These are phyloP conservation scores for Camellia japonica DNA, from an alignment of 148 eudicot species.

Conservation along the genomic window DNA sequence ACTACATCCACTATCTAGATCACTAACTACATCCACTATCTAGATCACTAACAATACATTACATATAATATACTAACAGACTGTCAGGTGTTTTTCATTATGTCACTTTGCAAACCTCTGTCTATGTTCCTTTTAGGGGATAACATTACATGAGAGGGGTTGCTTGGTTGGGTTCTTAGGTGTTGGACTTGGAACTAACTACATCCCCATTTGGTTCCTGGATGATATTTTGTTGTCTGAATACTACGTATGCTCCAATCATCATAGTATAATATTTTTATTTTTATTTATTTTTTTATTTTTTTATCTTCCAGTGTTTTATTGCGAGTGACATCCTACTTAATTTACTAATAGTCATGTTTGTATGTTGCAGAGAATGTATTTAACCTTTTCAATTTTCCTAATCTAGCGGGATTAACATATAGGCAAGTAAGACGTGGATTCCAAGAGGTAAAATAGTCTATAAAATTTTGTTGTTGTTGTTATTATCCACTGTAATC, in stretches of 20 bases:
- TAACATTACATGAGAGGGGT: not conserved
- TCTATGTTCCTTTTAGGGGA: not conserved
- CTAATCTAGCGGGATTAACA: constrained; percentile 56
- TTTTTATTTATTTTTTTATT: not conserved
- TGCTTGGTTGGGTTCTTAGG: not conserved
- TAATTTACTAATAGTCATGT: not conserved
- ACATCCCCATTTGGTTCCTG: not conserved
- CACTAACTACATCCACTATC: no score
- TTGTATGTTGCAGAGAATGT: constrained; percentile 73
- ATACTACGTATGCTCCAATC: not conserved
- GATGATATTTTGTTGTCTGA: not conserved
- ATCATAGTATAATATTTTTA: no score
- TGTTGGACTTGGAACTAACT: not conserved
- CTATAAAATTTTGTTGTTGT: not conserved
- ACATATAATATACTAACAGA: no score
- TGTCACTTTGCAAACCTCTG: not conserved
- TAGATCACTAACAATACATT: no score
- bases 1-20: no score
- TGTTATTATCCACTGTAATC: not conserved
- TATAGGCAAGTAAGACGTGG: constrained; percentile 74
- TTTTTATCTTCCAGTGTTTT: not conserved
- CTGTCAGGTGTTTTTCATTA: not conserved
- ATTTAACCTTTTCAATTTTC: constrained; percentile 74
- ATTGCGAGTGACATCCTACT: not conserved
- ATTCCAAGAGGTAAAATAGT: constrained; percentile 61